Evolutionary conservation across 2,329 filamentous ascomycete species (phyloP).

Genomic region (Aurifilum marmelostoma): DNA sequence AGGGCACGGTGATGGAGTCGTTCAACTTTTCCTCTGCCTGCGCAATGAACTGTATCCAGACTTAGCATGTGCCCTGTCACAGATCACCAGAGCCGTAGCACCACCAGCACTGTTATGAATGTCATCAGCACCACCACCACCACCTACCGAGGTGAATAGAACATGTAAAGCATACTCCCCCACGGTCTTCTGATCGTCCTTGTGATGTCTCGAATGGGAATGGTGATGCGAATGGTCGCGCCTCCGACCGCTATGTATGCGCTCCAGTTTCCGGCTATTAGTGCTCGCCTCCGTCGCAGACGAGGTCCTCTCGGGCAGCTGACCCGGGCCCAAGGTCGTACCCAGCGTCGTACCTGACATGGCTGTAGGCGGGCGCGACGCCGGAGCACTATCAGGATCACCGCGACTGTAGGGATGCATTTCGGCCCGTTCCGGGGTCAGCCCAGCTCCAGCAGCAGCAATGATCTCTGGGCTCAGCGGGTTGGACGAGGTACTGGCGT

Average conservation of each 20-base stretch:
- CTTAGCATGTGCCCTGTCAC: slow-evolving; percentile 37
- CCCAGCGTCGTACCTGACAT: slow-evolving; percentile 46
- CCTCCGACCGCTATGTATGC: slow-evolving; percentile 68
- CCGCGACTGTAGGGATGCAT: slow-evolving; percentile 51
- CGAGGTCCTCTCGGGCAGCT: slow-evolving; percentile 49
- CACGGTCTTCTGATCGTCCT: slow-evolving; percentile 86
- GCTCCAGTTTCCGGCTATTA: slow-evolving; percentile 56
- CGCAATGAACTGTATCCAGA: slow-evolving; percentile 73
- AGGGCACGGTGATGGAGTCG: slow-evolving; percentile 78
- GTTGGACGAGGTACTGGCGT: slow-evolving; percentile 76
- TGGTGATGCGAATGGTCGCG: slow-evolving; percentile 75
- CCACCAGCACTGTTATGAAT: neutral
- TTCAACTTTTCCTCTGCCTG: slow-evolving; percentile 97
- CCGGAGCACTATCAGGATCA: slow-evolving; percentile 47
- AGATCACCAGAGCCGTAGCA: slow-evolving; percentile 8
- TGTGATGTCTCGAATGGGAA: slow-evolving; percentile 73
- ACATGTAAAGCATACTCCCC: slow-evolving; percentile 97
- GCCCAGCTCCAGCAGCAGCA: slow-evolving; percentile 64
- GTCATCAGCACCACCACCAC: neutral
- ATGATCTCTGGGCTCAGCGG: slow-evolving; percentile 89
- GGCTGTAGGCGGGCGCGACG: slow-evolving; percentile 51
- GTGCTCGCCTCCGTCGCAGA: slow-evolving; percentile 51
- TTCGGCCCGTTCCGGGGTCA: slow-evolving; percentile 56
- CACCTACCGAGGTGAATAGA: slow-evolving; percentile 82
- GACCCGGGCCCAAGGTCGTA: slow-evolving; percentile 33